Evolutionary conservation across 2,329 filamentous ascomycete species (phyloP).

Genomic region (Whalleya microplaca): DNA sequence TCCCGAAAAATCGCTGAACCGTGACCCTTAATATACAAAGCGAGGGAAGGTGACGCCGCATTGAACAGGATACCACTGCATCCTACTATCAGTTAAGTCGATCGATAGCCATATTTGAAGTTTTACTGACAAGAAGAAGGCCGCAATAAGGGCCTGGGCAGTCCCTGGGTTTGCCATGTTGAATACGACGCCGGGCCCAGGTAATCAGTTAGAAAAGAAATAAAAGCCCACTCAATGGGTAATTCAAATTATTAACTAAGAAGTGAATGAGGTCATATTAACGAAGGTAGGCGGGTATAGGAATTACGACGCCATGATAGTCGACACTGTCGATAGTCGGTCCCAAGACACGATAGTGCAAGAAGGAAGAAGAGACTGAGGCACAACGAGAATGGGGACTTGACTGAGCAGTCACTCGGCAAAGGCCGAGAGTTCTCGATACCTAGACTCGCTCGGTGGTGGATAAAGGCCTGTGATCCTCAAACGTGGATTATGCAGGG

Average conservation of each 20-base stretch:
- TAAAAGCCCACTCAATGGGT: conserved; percentile 54
- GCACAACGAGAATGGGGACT: conserved; percentile 6
- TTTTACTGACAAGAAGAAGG: conserved; percentile 57
- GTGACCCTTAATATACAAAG: conserved; percentile 51
- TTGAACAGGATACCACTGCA: conserved; percentile 57
- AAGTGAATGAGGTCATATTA: conserved; percentile 35
- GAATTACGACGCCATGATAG: conserved; percentile 23
- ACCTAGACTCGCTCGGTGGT: conserved; percentile 15
- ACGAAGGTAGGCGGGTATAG: conserved; percentile 2
- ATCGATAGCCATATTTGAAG: not conserved
- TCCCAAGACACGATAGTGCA: conserved; percentile 14
- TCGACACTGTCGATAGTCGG: conserved; percentile 21
- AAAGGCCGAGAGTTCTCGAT: conserved; percentile 12
- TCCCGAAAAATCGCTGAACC: conserved; percentile 55
- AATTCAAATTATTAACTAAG: conserved; percentile 37
- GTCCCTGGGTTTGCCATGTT: conserved; percentile 51
- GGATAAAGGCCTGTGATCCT: conserved; percentile 22
- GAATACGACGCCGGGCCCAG: conserved; percentile 31
- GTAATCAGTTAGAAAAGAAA: conserved; percentile 21
- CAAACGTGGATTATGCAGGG: conserved; percentile 26
- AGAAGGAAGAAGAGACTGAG: conserved; percentile 13
- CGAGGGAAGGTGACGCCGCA: conserved; percentile 52
- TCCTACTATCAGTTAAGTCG: conserved; percentile 32
- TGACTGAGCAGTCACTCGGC: conserved; percentile 13
- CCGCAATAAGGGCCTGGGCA: conserved; percentile 54